phyloP scores from a whole-genome alignment of 2,329 filamentous ascomycete genomes.

The Aspergillus thermomutatus region DNA sequence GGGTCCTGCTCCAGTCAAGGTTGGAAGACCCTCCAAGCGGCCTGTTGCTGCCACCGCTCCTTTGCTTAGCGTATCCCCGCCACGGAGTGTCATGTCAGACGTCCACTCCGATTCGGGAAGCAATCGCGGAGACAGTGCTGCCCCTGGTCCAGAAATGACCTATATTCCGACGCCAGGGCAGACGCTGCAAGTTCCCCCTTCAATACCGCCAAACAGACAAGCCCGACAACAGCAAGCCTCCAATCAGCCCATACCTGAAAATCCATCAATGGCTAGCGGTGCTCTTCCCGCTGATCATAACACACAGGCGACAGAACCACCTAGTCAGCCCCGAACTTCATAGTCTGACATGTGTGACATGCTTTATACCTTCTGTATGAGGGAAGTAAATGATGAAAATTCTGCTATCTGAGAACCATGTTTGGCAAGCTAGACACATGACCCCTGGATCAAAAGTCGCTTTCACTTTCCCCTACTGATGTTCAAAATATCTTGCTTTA shows the following conservation, averaged over 20 bases:
- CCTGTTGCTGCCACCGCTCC: conserved; percentile 1
- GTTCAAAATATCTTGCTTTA: neutral
- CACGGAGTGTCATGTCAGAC: conserved; percentile 2
- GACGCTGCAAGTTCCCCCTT: neutral
- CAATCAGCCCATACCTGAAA: neutral
- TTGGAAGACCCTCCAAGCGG: neutral
- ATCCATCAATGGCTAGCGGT: neutral
- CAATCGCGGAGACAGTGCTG: neutral
- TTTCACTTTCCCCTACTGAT: neutral
- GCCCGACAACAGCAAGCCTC: neutral
- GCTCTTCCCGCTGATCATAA: neutral
- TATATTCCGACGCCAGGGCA: neutral
- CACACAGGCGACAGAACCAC: neutral
- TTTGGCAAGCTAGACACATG: neutral
- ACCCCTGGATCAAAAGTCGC: neutral
- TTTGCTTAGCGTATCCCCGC: conserved; percentile 7
- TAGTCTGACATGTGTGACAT: neutral
- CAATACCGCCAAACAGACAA: neutral
- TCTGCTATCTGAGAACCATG: neutral
- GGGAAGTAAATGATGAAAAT: neutral
- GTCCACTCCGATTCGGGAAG: neutral
- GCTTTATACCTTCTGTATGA: neutral
- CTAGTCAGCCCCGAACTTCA: neutral
- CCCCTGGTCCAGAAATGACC: conserved; percentile 8
- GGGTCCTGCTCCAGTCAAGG: conserved; percentile 21